These are phyloP conservation scores for Suillus clintonianus DNA, from an alignment of 768 basidiomycete species.

Conservation along the genomic window DNA sequence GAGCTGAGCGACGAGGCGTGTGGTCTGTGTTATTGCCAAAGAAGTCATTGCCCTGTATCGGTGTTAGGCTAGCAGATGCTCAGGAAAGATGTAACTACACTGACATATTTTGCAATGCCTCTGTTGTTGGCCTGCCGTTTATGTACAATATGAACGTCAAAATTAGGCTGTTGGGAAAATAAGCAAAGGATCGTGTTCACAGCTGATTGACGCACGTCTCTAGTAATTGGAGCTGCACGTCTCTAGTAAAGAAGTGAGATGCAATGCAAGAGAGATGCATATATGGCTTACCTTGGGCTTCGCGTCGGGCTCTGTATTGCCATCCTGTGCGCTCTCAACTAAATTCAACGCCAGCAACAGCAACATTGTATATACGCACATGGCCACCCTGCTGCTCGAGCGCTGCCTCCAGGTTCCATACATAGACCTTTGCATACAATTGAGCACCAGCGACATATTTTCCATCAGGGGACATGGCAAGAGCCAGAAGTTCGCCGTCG, in stretches of 20 bases:
- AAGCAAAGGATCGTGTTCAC: background rate
- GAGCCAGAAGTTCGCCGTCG: background rate
- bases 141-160: background rate
- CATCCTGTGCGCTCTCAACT: background rate
- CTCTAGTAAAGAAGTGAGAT: background rate
- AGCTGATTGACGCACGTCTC: background rate
- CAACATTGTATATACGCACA: background rate
- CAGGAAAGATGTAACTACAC: background rate
- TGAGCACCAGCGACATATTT: background rate
- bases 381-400: background rate
- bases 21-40: background rate
- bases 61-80: background rate
- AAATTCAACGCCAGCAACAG: background rate
- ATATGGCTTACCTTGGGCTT: background rate
- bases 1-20: background rate
- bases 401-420: background rate
- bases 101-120: conserved; percentile 1
- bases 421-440: background rate
- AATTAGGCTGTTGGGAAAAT: background rate
- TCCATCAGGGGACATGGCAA: background rate
- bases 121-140: background rate
- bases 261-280: background rate
- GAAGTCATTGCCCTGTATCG: background rate
- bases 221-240: background rate
- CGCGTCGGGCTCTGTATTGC: background rate